Evolutionary conservation across 2,329 filamentous ascomycete genomes (phyloP), one percentile per base, ranked within the genome.

Genomic region (Ceratocystis ficicola): DNA sequence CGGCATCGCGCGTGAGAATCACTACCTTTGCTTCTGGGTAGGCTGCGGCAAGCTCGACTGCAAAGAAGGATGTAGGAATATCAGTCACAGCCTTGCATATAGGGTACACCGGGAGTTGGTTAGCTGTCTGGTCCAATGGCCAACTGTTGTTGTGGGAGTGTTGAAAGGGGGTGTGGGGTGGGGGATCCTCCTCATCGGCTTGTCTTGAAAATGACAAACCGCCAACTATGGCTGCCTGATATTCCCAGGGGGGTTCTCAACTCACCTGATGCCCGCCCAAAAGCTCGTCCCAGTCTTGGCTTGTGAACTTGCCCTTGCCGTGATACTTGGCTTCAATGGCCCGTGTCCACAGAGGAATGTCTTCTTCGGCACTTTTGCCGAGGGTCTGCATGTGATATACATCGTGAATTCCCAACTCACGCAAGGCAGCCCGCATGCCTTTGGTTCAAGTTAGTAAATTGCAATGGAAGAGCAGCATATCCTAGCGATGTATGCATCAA

Each of bases 31-130:
- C 75, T 12, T 76, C 74, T 4, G 73, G 73, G 62, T 73, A 73
- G 7, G 69, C 52, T 36, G 70, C 71, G 36, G 75, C 74, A 10
- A 77, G 71, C 63, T 77, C 75, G 64, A 71, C 66, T 62, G 73
- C 73, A 69, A 77, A 75, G 70, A 85, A 86, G 46, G 82, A 76
- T 0, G 83, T 75, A 1, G 86, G 84, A 17, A 83, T 72, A 60
- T 82, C 82, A 66, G 79, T 78, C 7, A 80, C 83, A 25, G 78
- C 79, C n/a, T 83, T 83, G 3, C 74, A 73, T 7, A 77, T 75
- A 0, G 74, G 72, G 65, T 70, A 25, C 70, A 65, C 50, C 72
- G 73, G 63, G 72, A 71, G 1, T 70, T 70, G 3, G 1, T 71
- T 70, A 32, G 60, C 6, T 30, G 15, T 15, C n/a, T 44, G 41